Base-by-base conservation (phyloP, 345 rosid species). In the Pugionium cornutum region DNA sequence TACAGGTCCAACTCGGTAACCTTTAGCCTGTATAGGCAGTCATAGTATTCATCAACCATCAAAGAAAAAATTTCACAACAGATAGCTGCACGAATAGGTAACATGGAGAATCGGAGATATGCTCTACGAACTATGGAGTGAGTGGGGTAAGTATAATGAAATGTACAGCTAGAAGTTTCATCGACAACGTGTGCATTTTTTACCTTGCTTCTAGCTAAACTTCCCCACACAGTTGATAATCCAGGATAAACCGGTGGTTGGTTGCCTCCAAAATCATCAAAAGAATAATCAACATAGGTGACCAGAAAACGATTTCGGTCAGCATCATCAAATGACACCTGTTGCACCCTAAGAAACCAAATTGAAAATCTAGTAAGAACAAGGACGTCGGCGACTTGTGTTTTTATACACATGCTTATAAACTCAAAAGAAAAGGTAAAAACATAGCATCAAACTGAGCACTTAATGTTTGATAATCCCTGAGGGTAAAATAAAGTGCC, bases 191-290 rank as follows among this genome's bases (percentile, higher is more conserved):
- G 41, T 27, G 73, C 52, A 54, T 32, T 53, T 60, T 37, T 40
- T 74, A 90, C 99, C 99, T 94, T 94, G 77, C 99, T 94, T 66
- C 99, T 90, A 76, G 99, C 99, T 77, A 94, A 82, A 84, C 99
- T 94, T 62, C 99, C 97, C 97, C 97, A 94, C 42, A 94, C 99
- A 35, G 97, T 91, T 50, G 96, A 87, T 77, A 94, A 80, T 62
- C 99, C 99, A 46, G 99, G 96, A 80, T 94, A 94, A 66, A 94
- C 99, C 1, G 99, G 97, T 69, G 95, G 86, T 59, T 94, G 99
- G 74, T 88, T 92, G 72, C 99, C 96, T 62, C 96, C 99, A 84
- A 94, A 94, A 77, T 94, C 99, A 84, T 94, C 97, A 79, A 94
- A 94, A 69, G 95, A 91, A 79, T 80, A 88, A 83, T 94, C 99